These are phyloP conservation scores for Irpex rosettiformis DNA, from an alignment of 1,284 basidiomycete genomes.

Conservation along the genomic window DNA sequence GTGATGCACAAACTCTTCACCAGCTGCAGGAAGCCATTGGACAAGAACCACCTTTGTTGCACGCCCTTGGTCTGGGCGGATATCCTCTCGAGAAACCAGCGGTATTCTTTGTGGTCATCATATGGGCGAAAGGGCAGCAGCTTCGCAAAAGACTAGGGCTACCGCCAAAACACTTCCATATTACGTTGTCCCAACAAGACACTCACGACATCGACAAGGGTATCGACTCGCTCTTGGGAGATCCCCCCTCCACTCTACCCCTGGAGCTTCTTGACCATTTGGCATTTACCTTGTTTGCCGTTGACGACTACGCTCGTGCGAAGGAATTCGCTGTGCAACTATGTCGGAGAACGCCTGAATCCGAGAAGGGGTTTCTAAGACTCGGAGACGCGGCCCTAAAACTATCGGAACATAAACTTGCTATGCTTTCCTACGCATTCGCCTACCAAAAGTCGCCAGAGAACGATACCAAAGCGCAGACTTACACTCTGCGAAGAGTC, in stretches of 20 bases:
- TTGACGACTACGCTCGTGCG: constrained; percentile 34
- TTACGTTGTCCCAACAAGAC: constrained; percentile 43
- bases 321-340: constrained; percentile 32
- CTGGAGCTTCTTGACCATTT: constrained; percentile 46
- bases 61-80: constrained; percentile 38
- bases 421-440: constrained; percentile 51
- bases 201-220: constrained; percentile 46
- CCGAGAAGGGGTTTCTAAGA: constrained; percentile 47
- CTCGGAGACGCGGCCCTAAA: constrained; percentile 43
- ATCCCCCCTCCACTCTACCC: constrained; percentile 26
- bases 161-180: constrained; percentile 50
- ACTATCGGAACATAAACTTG: constrained; percentile 38
- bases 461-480: constrained; percentile 33
- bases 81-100: constrained; percentile 21
- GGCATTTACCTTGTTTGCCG: constrained; percentile 41
- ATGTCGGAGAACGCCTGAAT: constrained; percentile 30
- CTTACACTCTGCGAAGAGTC: constrained; percentile 45
- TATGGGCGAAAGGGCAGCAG: constrained; percentile 53
- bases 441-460: constrained; percentile 36
- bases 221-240: constrained; percentile 37
- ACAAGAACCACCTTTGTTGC: constrained; percentile 16
- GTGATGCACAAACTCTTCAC: constrained; percentile 5
- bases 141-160: constrained; percentile 46
- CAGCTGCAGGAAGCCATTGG: constrained; percentile 3
- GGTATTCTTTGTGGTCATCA: constrained; percentile 46